A percentile compares a stretch with the other conserved stretches of the same genome.
These are phyloP conservation scores for Lasiodiplodia citricola DNA, from an alignment of 2,329 filamentous ascomycete species.

Conservation along the genomic window DNA sequence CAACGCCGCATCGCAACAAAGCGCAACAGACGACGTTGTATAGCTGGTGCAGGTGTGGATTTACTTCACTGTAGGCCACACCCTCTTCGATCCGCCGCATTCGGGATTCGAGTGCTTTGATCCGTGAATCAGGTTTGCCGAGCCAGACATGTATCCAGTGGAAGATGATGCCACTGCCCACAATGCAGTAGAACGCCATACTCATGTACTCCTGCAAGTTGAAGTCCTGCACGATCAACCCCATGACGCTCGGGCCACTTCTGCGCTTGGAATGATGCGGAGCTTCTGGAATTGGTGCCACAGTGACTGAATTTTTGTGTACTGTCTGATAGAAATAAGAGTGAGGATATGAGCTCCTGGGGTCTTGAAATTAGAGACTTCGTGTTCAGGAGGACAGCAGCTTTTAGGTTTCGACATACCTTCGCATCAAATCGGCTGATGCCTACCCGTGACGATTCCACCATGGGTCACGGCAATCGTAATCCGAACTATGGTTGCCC, in stretches of 20 bases:
- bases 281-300: slow-evolving; percentile 4
- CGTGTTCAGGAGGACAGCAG: neutral
- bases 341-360: slow-evolving; percentile 1
- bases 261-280: slow-evolving; percentile 1
- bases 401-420: neutral
- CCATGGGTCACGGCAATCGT: slow-evolving; percentile 5
- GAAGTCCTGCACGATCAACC: slow-evolving; percentile 10
- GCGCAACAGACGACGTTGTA: slow-evolving; percentile 12
- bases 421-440: neutral
- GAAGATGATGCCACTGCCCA: slow-evolving; percentile 15
- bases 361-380: slow-evolving; percentile 1
- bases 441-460: slow-evolving; percentile 9
- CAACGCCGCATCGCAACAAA: slow-evolving; percentile 5
- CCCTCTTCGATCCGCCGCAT: slow-evolving; percentile 23
- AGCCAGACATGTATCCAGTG: slow-evolving; percentile 27
- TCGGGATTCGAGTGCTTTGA: slow-evolving; percentile 11
- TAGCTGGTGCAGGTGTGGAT: slow-evolving; percentile 14
- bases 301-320: neutral
- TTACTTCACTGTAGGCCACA: slow-evolving; percentile 10
- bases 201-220: slow-evolving; percentile 23
- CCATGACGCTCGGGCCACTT: slow-evolving; percentile 11
- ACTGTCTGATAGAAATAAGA: neutral
- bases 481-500: slow-evolving; percentile 22
- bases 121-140: slow-evolving; percentile 21
- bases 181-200: slow-evolving; percentile 25